These are phyloP conservation scores for Phytophthora pseudosyringae DNA, from an alignment of 352 stramenopile genomes.

Conservation along the genomic window DNA sequence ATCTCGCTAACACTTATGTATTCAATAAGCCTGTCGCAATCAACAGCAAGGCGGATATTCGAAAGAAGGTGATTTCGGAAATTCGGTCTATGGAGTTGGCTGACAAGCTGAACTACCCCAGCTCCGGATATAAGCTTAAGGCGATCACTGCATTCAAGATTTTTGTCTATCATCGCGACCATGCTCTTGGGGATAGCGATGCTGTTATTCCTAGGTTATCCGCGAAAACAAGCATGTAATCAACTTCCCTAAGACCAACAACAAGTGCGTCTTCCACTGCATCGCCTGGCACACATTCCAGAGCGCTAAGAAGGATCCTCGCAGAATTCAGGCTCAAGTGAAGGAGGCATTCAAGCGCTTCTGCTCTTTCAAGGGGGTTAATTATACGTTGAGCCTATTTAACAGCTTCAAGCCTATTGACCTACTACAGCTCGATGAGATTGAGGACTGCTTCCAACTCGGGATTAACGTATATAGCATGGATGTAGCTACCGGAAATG, in stretches of 20 bases:
- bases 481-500: background rate
- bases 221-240: conserved; percentile 2
- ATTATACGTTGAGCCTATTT: background rate
- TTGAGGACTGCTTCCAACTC: conserved; percentile 1
- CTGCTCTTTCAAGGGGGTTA: background rate
- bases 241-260: conserved; percentile 3
- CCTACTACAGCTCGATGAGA: conserved; percentile 1
- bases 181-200: background rate
- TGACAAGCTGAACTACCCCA: conserved; percentile 1
- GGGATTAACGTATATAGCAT: background rate
- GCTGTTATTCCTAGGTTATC: background rate
- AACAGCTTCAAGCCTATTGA: background rate
- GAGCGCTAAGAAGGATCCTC: background rate
- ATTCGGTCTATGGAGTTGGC: conserved; percentile 2
- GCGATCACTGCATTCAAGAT: conserved; percentile 2
- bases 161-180: background rate
- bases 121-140: background rate
- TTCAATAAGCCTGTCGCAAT: background rate
- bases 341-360: background rate
- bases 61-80: conserved; percentile 1
- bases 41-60: conserved; percentile 2
- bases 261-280: conserved; percentile 1
- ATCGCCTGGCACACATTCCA: background rate
- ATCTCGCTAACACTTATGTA: background rate
- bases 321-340: background rate